Base-by-base conservation (phyloP, 805 yeast genomes). In the Hanseniaspora meyeri region DNA sequence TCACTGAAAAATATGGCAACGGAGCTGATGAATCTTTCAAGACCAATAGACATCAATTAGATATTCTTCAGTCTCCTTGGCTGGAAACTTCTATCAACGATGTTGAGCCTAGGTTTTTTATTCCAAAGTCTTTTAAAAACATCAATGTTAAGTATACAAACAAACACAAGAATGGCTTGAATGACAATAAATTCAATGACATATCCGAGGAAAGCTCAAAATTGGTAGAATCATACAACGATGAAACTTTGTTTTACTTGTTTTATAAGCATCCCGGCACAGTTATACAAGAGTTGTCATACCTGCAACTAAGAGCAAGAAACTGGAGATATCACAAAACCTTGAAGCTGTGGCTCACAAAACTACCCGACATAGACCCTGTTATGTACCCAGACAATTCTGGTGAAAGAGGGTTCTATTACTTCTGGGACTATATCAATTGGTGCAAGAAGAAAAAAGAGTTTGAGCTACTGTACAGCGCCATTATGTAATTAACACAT, bases 261-360 rank as follows among this genome's bases (percentile, higher is more conserved):
- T 93, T 93, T 68, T 93, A 93, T 70, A 86, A 95, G 61, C 88
- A 83, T 74, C 96, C 98, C 5, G 82, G 88, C 55, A 97, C 93
- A 66, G 81, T 88, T 4, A 74, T 91, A 67, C 99, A 93, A 69
- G 98, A 93, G 67, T 78, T 89, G 57, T 95, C 95, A 4, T 95
- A 97, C 6, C 76, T 91, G 58, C 97, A 91, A 68, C 77, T 93
- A 62, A 87, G 88, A 63, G 82, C 82, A 60, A 77, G 98, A 63
- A 93, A 91, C 70, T 93, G 99, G 99, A 79, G 97, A 62, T 93
- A 87, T 66, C 98, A 93, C 71, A 91, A 89, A 71, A 95, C 88
- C 59, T 77, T 93, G 57, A 95, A 90, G 72, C 89, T 93, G 52
- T 93, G 98, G 98, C 73, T 93, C 58, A 93, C 98, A 12, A 93